Evolutionary conservation across 805 yeast species (phyloP).

Genomic region (Ogataea minuta): DNA sequence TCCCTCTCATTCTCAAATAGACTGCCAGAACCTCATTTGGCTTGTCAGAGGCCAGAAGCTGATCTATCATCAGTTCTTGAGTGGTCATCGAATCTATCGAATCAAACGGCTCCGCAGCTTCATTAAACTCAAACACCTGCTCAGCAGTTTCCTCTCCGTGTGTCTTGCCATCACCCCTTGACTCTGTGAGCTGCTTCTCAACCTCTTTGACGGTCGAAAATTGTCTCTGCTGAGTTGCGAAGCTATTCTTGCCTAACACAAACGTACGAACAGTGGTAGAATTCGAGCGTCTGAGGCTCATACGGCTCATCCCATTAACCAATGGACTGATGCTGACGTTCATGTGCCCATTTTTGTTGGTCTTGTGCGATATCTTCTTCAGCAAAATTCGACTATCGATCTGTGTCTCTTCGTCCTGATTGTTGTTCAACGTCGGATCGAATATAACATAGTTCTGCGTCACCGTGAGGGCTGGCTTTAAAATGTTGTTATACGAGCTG

Average conservation of each 20-base stretch:
- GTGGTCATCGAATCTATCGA: conserved; percentile 9
- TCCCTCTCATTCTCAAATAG: conserved; percentile 31
- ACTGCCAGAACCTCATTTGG: conserved; percentile 36
- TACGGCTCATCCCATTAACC: conserved; percentile 20
- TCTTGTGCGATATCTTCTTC: conserved; percentile 24
- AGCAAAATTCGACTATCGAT: conserved; percentile 23
- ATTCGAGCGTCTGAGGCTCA: conserved; percentile 31
- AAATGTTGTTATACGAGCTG: conserved; percentile 20
- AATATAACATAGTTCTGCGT: conserved; percentile 31
- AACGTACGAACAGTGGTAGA: conserved; percentile 29
- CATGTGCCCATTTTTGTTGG: conserved; percentile 33
- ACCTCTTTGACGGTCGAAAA: conserved; percentile 16
- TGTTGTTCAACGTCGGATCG: conserved; percentile 22
- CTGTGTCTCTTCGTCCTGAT: conserved; percentile 18
- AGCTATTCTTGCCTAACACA: conserved; percentile 12
- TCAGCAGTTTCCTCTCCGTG: conserved; percentile 2
- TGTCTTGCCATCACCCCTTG: background rate
- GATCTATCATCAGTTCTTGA: conserved; percentile 27
- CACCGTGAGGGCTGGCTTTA: conserved; percentile 29
- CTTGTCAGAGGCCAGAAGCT: conserved; percentile 22
- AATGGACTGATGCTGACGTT: conserved; percentile 26
- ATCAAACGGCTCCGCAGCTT: background rate
- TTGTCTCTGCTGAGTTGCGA: background rate
- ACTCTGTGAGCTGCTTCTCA: conserved; percentile 18
- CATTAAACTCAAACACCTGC: conserved; percentile 3